Conservation (phyloP, 805 yeast species). For the Barnettozyma siamensis region DNA sequence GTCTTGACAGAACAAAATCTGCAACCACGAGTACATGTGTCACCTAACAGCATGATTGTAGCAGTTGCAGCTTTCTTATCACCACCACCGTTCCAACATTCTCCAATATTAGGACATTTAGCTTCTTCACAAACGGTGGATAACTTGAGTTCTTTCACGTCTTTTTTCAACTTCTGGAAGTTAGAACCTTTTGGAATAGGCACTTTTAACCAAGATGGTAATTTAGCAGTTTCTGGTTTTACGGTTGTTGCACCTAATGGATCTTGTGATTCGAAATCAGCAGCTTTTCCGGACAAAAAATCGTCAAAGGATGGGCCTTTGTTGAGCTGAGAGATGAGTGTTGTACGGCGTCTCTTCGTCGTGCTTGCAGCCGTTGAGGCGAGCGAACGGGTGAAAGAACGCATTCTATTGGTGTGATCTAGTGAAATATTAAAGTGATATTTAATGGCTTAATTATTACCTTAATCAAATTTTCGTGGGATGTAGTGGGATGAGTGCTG, state of each 20-base stretch:
- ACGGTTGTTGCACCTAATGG: conserved; percentile 68
- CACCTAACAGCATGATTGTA: conserved; percentile 97
- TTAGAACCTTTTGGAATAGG: conserved; percentile 95
- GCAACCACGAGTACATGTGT: conserved; percentile 99
- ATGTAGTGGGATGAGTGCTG: not conserved
- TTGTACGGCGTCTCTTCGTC: conserved; percentile 7
- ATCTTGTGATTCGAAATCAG: conserved; percentile 48
- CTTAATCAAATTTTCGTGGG: no score
- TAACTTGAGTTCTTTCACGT: conserved; percentile 79
- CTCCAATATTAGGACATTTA: conserved; percentile 98
- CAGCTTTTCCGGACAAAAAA: conserved; percentile 77
- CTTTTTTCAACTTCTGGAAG: conserved; percentile 74
- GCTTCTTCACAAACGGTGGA: conserved; percentile 99
- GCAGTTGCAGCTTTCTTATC: conserved; percentile 87
- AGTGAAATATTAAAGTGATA: no score
- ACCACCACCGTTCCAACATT: conserved; percentile 93
- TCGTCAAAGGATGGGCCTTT: conserved; percentile 93
- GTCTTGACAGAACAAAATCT: conserved; percentile 97
- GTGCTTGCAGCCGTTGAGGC: conserved; percentile 2
- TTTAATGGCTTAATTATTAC: no score
- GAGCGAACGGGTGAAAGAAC: conserved; percentile 2
- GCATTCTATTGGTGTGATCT: not conserved
- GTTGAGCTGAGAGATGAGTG: conserved; percentile 34
- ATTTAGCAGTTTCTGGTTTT: conserved; percentile 28
- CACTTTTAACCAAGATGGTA: conserved; percentile 92